These are phyloP conservation scores for Chlorella variabilis DNA, from an alignment of 163 green algal genomes.

Conservation along the genomic window DNA sequence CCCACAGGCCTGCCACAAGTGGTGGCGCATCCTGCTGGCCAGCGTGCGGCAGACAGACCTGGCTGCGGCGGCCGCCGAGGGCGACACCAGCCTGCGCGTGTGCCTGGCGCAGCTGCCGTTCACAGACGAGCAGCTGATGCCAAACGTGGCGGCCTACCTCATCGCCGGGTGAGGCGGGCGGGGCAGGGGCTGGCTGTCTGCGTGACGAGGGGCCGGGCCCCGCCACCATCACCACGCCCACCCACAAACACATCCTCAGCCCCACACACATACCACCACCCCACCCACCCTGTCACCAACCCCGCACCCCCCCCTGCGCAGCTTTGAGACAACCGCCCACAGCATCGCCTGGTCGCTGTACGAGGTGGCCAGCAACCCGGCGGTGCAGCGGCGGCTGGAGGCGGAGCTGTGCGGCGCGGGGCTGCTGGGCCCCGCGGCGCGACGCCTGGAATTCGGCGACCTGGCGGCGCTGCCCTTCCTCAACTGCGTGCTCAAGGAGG, in stretches of 20 bases:
- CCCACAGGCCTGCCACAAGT: constrained; percentile 6
- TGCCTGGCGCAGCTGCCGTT: constrained; percentile 14
- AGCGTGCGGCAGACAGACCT: not conserved
- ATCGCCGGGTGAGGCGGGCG: not conserved
- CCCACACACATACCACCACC: too few species aligned
- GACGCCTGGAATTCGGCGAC: constrained; percentile 17
- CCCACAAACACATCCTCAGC: too few species aligned
- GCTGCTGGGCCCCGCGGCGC: constrained; percentile 14
- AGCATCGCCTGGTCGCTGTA: constrained; percentile 46
- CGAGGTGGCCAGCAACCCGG: constrained; percentile 35
- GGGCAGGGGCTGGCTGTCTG: not conserved
- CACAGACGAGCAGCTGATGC: not conserved
- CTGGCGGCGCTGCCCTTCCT: constrained; percentile 25
- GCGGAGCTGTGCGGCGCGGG: constrained; percentile 18
- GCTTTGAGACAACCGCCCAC: constrained; percentile 53
- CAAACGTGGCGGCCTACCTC: constrained; percentile 1
- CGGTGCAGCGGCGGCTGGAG: constrained; percentile 20
- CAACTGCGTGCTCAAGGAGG: constrained; percentile 29
- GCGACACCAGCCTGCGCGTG: constrained; percentile 17
- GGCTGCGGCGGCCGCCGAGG: not conserved
- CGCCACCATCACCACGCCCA: not conserved
- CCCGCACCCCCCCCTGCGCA: too few species aligned
- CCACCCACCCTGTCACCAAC: too few species aligned
- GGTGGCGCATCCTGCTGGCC: not conserved
- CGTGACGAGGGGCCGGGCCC: too few species aligned